phyloP scores from a whole-genome alignment of 345 rosid genomes.

The Hypericum androsaemum region DNA sequence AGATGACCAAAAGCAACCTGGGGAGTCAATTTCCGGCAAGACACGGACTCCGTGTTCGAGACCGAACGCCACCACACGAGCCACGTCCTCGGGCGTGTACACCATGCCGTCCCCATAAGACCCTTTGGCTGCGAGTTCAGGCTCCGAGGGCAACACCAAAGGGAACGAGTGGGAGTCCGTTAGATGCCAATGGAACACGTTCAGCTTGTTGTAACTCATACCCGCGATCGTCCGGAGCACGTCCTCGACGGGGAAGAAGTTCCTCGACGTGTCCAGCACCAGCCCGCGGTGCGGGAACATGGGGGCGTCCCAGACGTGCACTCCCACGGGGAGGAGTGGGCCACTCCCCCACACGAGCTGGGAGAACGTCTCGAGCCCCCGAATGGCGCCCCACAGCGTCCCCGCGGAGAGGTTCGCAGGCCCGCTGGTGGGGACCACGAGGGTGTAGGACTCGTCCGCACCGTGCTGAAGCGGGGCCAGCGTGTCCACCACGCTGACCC shows the following conservation, averaged over 20 bases:
- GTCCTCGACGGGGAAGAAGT: slow-evolving; percentile 58
- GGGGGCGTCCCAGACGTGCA: slow-evolving; percentile 47
- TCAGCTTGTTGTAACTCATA: slow-evolving; percentile 73
- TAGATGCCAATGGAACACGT: slow-evolving; percentile 90
- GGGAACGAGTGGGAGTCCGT: slow-evolving; percentile 87
- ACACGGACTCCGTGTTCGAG: slow-evolving; percentile 74
- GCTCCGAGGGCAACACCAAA: slow-evolving; percentile 62
- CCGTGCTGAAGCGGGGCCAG: slow-evolving; percentile 49
- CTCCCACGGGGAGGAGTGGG: slow-evolving; percentile 32
- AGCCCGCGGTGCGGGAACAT: slow-evolving; percentile 62
- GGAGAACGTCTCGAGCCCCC: slow-evolving; percentile 81
- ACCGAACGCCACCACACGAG: slow-evolving; percentile 46
- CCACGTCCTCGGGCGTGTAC: slow-evolving; percentile 51
- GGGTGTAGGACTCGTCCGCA: slow-evolving; percentile 60
- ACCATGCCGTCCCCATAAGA: slow-evolving; percentile 54
- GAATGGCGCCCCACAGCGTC: slow-evolving; percentile 80
- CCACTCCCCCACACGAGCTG: slow-evolving; percentile 71
- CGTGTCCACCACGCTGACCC: slow-evolving; percentile 36
- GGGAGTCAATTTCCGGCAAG: slow-evolving; percentile 75
- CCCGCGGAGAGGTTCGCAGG: slow-evolving; percentile 34
- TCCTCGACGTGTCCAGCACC: slow-evolving; percentile 72
- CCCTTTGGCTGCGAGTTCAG: slow-evolving; percentile 59
- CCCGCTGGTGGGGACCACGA: slow-evolving; percentile 32
- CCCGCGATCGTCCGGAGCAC: slow-evolving; percentile 52
- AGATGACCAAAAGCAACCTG: slow-evolving; percentile 36